These are phyloP conservation scores for Macrophomina pseudophaseolina DNA, from an alignment of 2,329 filamentous ascomycete species.

Conservation along the genomic window DNA sequence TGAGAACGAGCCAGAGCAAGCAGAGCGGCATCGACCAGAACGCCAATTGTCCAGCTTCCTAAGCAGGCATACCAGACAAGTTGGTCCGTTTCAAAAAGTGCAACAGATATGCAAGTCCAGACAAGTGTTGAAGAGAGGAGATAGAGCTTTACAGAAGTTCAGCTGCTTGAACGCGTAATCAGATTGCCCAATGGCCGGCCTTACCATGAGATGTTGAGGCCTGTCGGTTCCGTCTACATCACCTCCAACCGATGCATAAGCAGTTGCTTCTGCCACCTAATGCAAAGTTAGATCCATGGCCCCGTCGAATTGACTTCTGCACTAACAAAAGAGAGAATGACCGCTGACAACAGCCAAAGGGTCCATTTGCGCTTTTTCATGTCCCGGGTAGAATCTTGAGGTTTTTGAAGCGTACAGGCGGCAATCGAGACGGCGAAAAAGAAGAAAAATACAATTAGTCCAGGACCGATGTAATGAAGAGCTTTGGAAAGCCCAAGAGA, in stretches of 20 bases:
- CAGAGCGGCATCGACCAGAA: neutral
- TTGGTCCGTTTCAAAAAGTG: neutral
- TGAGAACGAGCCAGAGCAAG: neutral
- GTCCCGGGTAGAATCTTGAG: neutral
- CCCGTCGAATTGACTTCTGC: neutral
- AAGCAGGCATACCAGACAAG: neutral
- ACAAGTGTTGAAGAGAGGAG: neutral
- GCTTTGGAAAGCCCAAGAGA: neutral
- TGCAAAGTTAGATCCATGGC: neutral
- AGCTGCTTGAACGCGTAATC: neutral
- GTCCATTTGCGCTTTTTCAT: neutral
- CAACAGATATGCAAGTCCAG: neutral
- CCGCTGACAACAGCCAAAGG: neutral
- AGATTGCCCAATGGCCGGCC: neutral
- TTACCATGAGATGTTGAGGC: neutral
- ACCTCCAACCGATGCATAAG: neutral
- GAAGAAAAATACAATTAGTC: neutral
- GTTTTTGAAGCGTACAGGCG: neutral
- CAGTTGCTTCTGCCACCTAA: neutral
- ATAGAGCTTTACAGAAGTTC: neutral
- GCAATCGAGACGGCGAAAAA: neutral
- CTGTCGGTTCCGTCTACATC: neutral
- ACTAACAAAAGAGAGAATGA: neutral
- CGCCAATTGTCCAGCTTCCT: neutral
- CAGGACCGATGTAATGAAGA: neutral